Evolutionary conservation across 176 grass and related monocot species (phyloP).

Genomic region (Zoysia japonica): DNA sequence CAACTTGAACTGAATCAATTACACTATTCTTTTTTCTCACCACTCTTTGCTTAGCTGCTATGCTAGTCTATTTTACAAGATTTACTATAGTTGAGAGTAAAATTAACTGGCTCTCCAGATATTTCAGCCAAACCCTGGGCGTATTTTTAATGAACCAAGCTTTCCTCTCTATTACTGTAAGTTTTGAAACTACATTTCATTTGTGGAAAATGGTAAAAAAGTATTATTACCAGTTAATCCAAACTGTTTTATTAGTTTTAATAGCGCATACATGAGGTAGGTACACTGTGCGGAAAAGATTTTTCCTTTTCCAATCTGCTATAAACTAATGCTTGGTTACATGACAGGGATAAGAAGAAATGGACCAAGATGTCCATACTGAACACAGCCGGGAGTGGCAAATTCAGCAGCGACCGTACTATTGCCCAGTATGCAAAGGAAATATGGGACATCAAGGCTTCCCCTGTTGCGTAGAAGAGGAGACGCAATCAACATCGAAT

Average conservation of each 20-base stretch:
- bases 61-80: background rate
- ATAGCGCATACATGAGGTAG: background rate
- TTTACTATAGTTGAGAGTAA: constrained; percentile 11
- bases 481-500: background rate
- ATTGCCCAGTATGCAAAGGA: constrained; percentile 92
- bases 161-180: background rate
- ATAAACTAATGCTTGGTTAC: constrained; percentile 27
- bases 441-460: constrained; percentile 81
- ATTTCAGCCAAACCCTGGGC: background rate
- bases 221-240: background rate
- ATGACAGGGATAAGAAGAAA: constrained; percentile 77
- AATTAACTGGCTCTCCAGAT: background rate
- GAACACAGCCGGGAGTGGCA: constrained; percentile 94
- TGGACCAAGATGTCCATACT: constrained; percentile 96
- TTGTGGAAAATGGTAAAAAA: background rate
- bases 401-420: constrained; percentile 98
- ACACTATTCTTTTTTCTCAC: background rate
- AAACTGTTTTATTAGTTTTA: background rate
- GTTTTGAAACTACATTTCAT: background rate
- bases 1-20: background rate
- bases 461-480: constrained; percentile 52
- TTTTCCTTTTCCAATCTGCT: background rate
- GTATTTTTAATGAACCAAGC: background rate
- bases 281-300: background rate
- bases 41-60: constrained; percentile 10